A percentile compares a stretch with the other conserved stretches of the same genome.
Conservation (phyloP, 2,329 filamentous ascomycete species). For the Helotiales sp. region DNA sequence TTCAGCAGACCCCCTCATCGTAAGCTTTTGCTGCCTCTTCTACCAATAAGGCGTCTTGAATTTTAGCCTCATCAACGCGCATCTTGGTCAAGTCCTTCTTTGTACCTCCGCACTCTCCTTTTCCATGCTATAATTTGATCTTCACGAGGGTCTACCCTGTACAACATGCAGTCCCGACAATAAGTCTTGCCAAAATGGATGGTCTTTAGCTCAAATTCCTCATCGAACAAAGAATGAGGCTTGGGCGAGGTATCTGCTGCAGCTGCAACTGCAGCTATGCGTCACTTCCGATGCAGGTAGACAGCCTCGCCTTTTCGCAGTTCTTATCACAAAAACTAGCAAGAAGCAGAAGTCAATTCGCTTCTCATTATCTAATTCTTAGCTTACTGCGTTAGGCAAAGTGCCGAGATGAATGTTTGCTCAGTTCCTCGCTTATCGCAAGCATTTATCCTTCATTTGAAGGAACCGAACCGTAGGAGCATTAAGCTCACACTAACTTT, state of each 20-base stretch:
- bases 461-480: too few relatives aligned
- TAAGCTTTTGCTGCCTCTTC: neutral
- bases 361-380: too few relatives aligned
- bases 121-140: neutral
- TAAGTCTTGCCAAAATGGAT: neutral
- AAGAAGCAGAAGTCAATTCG: too few relatives aligned
- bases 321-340: too few relatives aligned
- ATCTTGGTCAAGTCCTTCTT: neutral
- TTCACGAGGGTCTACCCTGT: neutral
- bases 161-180: neutral
- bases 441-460: too few relatives aligned
- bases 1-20: neutral
- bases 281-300: neutral
- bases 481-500: too few relatives aligned
- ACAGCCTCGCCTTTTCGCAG: neutral
- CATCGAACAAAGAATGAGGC: neutral
- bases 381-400: too few relatives aligned
- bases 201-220: neutral
- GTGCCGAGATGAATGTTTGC: too few relatives aligned
- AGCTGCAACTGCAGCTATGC: neutral
- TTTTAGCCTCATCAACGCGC: neutral
- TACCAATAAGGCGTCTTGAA: neutral
- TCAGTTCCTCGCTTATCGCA: too few relatives aligned
- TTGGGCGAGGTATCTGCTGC: neutral
- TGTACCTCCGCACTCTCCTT: neutral